Percentiles rank a stretch among this genome's conserved stretches.
These are phyloP conservation scores for Bruguiera sexangula DNA, from an alignment of 345 rosid genomes.

Conservation along the genomic window DNA sequence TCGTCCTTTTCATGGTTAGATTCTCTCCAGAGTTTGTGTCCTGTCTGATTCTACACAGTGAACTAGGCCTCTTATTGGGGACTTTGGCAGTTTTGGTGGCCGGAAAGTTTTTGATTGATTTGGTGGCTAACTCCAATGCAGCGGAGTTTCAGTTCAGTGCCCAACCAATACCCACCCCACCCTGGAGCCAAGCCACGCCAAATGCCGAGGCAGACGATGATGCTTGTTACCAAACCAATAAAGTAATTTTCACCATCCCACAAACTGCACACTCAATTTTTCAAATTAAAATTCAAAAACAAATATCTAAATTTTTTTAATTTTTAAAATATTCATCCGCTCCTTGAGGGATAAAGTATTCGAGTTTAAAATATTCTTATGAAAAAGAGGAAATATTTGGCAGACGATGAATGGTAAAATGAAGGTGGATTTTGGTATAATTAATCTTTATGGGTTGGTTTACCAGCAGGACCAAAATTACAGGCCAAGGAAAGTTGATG, in stretches of 20 bases:
- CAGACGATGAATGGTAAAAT: not conserved
- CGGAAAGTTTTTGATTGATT: slow-evolving; percentile 30
- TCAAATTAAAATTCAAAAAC: too few relatives aligned
- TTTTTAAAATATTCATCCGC: too few relatives aligned
- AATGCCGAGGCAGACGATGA: not conserved
- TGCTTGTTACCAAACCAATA: not conserved
- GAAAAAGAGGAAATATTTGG: not conserved
- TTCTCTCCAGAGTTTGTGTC: slow-evolving; percentile 17
- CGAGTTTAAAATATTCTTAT: too few relatives aligned
- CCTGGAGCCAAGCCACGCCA: slow-evolving; percentile 18
- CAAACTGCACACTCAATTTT: too few relatives aligned
- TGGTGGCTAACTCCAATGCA: slow-evolving; percentile 46
- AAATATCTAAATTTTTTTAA: too few relatives aligned
- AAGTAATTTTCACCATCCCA: too few relatives aligned
- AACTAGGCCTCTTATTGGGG: slow-evolving; percentile 1
- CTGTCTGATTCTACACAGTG: not conserved
- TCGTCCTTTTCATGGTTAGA: slow-evolving; percentile 22
- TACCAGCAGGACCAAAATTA: slow-evolving; percentile 8
- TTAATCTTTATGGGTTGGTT: not conserved
- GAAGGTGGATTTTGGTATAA: not conserved
- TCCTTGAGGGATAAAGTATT: too few relatives aligned
- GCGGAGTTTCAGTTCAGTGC: slow-evolving; percentile 11
- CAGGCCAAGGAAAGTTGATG: slow-evolving; percentile 23
- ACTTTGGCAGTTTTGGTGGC: slow-evolving; percentile 28
- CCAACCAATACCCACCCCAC: slow-evolving; percentile 23